Percentiles rank a stretch among this genome's conserved stretches.
These are phyloP conservation scores for Fusarium sp. DNA, from an alignment of 2,329 filamentous ascomycete species.

Conservation along the genomic window DNA sequence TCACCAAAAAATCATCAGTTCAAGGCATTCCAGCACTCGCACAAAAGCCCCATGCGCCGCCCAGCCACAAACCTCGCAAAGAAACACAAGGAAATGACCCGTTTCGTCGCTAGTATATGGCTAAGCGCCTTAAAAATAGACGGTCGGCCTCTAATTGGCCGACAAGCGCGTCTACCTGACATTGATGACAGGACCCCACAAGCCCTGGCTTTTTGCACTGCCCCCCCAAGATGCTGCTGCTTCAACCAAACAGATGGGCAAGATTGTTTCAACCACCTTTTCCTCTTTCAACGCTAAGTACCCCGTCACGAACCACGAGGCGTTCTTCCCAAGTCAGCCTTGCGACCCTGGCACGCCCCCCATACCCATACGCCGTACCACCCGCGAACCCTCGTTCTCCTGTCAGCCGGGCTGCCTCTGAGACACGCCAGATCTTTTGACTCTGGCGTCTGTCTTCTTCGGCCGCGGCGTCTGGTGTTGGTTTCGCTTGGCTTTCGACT, in stretches of 20 bases:
- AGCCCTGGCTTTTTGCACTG: slow-evolving; percentile 30
- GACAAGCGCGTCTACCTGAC: slow-evolving; percentile 35
- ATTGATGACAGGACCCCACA: slow-evolving; percentile 21
- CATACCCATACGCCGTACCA: slow-evolving; percentile 3
- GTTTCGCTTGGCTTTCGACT: slow-evolving; percentile 11
- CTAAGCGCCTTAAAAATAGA: slow-evolving; percentile 47
- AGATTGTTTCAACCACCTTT: not conserved
- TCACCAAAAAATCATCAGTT: slow-evolving; percentile 8
- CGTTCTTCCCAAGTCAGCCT: slow-evolving; percentile 41
- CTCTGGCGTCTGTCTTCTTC: slow-evolving; percentile 9
- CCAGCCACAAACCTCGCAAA: slow-evolving; percentile 15
- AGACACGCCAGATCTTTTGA: slow-evolving; percentile 19
- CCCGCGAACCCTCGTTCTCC: slow-evolving; percentile 15
- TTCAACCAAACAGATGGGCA: slow-evolving; percentile 23
- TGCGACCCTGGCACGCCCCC: slow-evolving; percentile 15
- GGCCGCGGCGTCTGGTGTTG: not conserved
- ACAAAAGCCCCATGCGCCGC: slow-evolving; percentile 24
- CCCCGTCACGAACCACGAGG: slow-evolving; percentile 29
- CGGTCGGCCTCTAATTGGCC: slow-evolving; percentile 19
- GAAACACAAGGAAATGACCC: not conserved
- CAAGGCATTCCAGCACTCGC: slow-evolving; percentile 15
- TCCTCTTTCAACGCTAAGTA: not conserved
- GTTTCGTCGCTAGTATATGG: not conserved
- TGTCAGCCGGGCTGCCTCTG: slow-evolving; percentile 37
- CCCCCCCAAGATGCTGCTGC: slow-evolving; percentile 12